These are phyloP conservation scores for Aspergillus sp. DNA, from an alignment of 2,329 filamentous ascomycete genomes.

Conservation along the genomic window DNA sequence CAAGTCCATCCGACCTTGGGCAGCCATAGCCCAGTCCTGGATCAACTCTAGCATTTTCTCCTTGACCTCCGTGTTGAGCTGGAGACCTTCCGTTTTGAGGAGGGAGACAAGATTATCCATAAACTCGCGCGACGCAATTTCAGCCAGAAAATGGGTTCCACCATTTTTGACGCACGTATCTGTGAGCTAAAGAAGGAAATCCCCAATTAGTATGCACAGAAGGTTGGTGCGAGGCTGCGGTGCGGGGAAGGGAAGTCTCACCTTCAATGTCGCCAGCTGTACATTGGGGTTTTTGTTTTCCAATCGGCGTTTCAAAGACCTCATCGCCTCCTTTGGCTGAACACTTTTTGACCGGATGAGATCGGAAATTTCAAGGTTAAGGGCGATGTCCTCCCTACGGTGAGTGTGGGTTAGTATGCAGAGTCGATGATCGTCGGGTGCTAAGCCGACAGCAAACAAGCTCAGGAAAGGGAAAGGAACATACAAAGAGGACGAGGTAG, in stretches of 20 bases:
- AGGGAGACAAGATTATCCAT: slow-evolving; percentile 96
- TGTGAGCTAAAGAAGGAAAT: slow-evolving; percentile 63
- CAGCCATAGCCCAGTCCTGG: slow-evolving; percentile 87
- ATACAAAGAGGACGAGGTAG: slow-evolving; percentile 90
- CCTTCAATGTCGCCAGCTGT: slow-evolving; percentile 90
- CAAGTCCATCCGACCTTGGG: slow-evolving; percentile 79
- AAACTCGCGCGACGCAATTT: slow-evolving; percentile 95
- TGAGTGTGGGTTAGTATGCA: slow-evolving; percentile 2
- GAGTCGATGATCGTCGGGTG: background rate
- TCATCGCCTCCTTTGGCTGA: slow-evolving; percentile 97
- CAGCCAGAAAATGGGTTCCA: slow-evolving; percentile 87
- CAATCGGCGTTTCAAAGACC: slow-evolving; percentile 88
- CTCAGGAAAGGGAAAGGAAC: slow-evolving; percentile 29
- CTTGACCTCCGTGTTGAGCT: slow-evolving; percentile 82
- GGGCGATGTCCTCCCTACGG: slow-evolving; percentile 84
- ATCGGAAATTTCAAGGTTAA: slow-evolving; percentile 98
- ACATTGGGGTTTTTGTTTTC: slow-evolving; percentile 97
- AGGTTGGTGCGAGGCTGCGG: slow-evolving; percentile 1
- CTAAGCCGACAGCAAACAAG: too few relatives aligned
- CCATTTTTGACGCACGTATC: slow-evolving; percentile 99
- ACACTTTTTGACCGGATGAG: slow-evolving; percentile 96
- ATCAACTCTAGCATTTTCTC: slow-evolving; percentile 89
- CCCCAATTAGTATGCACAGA: slow-evolving; percentile 16
- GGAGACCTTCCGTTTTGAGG: slow-evolving; percentile 72
- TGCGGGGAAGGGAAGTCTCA: slow-evolving; percentile 43